Conservation (phyloP, 164 flowering plant species). For the Magnolia sinica region DNA sequence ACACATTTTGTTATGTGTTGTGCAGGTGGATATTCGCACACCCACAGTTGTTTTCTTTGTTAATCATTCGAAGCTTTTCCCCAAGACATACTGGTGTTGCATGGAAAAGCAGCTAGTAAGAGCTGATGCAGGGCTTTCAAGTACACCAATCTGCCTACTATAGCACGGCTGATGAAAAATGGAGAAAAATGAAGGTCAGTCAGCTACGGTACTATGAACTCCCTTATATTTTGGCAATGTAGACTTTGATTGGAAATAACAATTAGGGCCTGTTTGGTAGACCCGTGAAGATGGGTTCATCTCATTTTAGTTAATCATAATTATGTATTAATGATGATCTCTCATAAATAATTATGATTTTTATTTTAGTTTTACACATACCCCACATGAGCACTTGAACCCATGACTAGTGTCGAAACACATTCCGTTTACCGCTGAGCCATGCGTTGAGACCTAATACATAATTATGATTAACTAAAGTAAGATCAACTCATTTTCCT, state of each 20-base stretch:
- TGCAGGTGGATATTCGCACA: slow-evolving; percentile 94
- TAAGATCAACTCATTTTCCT: too few species aligned
- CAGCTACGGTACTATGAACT: background rate
- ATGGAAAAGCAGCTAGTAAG: slow-evolving; percentile 92
- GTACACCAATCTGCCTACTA: slow-evolving; percentile 91
- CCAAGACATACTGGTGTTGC: slow-evolving; percentile 82
- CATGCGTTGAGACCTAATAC: too few species aligned
- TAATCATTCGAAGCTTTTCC: slow-evolving; percentile 89
- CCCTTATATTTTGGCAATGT: background rate
- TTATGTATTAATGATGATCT: too few species aligned
- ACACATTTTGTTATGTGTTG: slow-evolving; percentile 1
- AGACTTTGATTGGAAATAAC: background rate
- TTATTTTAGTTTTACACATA: too few species aligned
- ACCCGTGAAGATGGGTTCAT: too few species aligned
- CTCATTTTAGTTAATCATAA: too few species aligned
- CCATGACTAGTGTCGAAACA: too few species aligned
- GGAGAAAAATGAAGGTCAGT: slow-evolving; percentile 50
- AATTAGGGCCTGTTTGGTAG: background rate
- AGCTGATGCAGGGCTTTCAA: slow-evolving; percentile 77
- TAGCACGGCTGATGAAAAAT: slow-evolving; percentile 88
- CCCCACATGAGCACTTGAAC: too few species aligned
- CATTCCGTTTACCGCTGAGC: too few species aligned
- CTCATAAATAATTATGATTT: too few species aligned
- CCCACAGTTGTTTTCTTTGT: slow-evolving; percentile 99
- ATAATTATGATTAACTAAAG: too few species aligned